A percentile compares a stretch with the other conserved stretches of the same genome.
Conservation (phyloP, 2,329 filamentous ascomycete genomes). For the Diaporthe ampelina region DNA sequence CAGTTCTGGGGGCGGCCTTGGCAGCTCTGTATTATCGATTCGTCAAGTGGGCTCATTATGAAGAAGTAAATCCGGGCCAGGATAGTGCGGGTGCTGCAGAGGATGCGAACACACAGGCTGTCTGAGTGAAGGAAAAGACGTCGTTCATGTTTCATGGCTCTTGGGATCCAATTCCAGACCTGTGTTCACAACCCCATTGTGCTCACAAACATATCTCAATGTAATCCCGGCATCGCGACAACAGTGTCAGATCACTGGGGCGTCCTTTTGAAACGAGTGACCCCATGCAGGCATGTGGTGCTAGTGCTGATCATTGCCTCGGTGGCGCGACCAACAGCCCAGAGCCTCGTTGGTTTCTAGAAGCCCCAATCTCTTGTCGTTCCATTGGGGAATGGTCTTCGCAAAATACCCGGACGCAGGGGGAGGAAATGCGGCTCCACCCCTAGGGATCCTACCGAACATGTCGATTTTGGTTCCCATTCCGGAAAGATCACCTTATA, state of each 20-base stretch:
- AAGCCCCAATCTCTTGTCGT: neutral
- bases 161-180: neutral
- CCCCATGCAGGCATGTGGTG: neutral
- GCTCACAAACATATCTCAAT: neutral
- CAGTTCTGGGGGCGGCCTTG: neutral
- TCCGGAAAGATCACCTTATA: neutral
- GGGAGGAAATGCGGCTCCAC: neutral
- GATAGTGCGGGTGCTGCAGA: neutral
- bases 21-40: constrained; percentile 8
- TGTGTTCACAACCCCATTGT: neutral
- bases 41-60: constrained; percentile 14
- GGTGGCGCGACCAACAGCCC: neutral
- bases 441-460: neutral
- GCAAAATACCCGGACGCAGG: neutral
- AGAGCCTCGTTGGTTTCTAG: neutral
- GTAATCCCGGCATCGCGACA: neutral
- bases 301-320: neutral
- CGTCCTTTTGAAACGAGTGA: neutral
- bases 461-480: neutral
- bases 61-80: constrained; percentile 12
- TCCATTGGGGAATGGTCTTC: neutral
- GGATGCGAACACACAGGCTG: neutral
- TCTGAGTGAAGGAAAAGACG: neutral
- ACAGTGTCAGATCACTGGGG: neutral
- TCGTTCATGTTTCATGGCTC: neutral